Evolutionary conservation across 2,329 filamentous ascomycete genomes (phyloP), one percentile per base, ranked within the genome.

Genomic region (Trichoderma lentiforme): DNA sequence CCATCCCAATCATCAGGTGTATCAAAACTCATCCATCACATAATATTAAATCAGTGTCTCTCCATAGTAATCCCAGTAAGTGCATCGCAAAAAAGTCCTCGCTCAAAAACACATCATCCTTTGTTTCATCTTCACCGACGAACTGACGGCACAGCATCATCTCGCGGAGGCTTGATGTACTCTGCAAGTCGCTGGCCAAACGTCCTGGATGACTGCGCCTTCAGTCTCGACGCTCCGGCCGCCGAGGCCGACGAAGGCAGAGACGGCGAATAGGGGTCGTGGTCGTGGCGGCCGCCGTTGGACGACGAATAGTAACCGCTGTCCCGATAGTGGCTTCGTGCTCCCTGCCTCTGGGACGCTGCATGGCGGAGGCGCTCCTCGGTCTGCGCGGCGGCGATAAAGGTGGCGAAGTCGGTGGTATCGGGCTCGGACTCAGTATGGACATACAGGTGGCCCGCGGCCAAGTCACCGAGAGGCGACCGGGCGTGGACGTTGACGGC

Each of bases 361-460:
- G 71, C 71, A 9, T 30, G 71, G 39, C 61, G 71, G 24, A 70
- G 34, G 4, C 71, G 71, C 43, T 74, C 73, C 14, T 71, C 63
- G 8, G 65, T 72, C 12, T 74, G 57, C 4, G 74, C 74, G 18
- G 74, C 73, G 26, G 73, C 72, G 18, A 76, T 70, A 67, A 78
- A 78, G 12, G 73, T 60, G 7, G 71, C 67, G 56, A 74, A 78
- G 72, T 79, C 77, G 66, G 39, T 72, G 30, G 72, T 53, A 51
- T 62, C 21, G 28, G 53, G 26, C 18, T 65, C 61, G 53, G 69
- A 60, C 9, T 65, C 58, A 6, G 58, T 30, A 26, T 70, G 58
- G 51, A 70, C 39, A n/a, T 65, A 72, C 12, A 70, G 60, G n/a
- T 72, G 71, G 60, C 71, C 71, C 9, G 65, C 53, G 9, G 65